Evolutionary conservation across 1,284 basidiomycete species (phyloP), one percentile per base, ranked within the genome.

Genomic region (Apiotrichum gamsii): DNA sequence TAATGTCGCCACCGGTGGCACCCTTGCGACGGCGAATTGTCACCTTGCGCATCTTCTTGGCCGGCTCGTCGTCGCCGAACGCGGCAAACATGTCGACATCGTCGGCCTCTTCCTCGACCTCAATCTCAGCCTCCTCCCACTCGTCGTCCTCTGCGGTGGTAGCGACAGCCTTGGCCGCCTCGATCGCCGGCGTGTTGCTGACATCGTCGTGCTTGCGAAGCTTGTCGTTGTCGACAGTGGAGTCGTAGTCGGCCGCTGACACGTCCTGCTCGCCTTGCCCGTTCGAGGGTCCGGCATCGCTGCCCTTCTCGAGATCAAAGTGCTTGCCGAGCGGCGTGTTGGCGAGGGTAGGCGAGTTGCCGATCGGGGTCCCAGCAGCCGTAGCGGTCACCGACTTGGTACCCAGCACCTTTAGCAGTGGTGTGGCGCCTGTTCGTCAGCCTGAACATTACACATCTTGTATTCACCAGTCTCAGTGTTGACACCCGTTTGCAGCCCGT

Each of bases 81-180:
- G 86, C 78, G 13, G 87, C 83, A 61, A 94, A 94, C 89, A 94
- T 94, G 68, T 94, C 90, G 53, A 91, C 86, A 5, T 93, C 77
- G 39, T 90, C 86, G 8, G 76, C 76, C 16, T 76, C 74, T 20
- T 71, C 79, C 16, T 78, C 76, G 5, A 80, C 79, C 39, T 68
- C 65, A 44, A 82, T 82, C 40, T 81, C 71, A 44, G 81, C 78
- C 40, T 83, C 80, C 20, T 79, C 76, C 30, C 76, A 76, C 21
- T 72, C 69, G 3, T 42, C 40, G 2, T 57, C 57, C 21, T 57
- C 57, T 3, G 39, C 39, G 5, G 20, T 11, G 33, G 51, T 23
- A 2, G 43, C 23, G 20, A 43, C 8, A 20, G 38, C 37, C 36
- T 51, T 40, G 6, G 19, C 29, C 6, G 8, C 8, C 20, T 16